These are phyloP conservation scores for Aspergillus conjunctus DNA, from an alignment of 495 filamentous ascomycete species.

Conservation along the genomic window DNA sequence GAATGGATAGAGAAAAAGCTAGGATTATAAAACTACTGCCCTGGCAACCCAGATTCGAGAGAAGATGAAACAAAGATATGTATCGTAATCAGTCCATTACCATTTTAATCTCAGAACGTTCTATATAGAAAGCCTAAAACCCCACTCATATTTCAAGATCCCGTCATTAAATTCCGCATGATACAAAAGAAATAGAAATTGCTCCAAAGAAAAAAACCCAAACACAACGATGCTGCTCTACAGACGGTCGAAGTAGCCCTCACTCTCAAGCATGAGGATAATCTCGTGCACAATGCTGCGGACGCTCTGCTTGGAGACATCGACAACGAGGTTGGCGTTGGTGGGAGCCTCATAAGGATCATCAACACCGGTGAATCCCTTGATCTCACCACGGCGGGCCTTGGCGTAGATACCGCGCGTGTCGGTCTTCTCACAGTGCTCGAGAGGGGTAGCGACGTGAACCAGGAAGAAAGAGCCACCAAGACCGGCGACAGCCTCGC, in stretches of 20 bases:
- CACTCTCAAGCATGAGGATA: constrained; percentile 84
- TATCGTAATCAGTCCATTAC: constrained; percentile 9
- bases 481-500: constrained; percentile 76
- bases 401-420: constrained; percentile 86
- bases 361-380: constrained; percentile 97
- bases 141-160: constrained; percentile 15
- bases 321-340: constrained; percentile 83
- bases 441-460: constrained; percentile 90
- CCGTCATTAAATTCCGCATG: constrained; percentile 23
- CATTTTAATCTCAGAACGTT: constrained; percentile 15
- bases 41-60: too few relatives aligned
- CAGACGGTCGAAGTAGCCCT: constrained; percentile 65
- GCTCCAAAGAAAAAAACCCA: constrained; percentile 14
- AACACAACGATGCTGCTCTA: constrained; percentile 23
- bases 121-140: constrained; percentile 25
- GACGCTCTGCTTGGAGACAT: constrained; percentile 81
- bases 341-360: constrained; percentile 89
- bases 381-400: constrained; percentile 89
- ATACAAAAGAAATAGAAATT: constrained; percentile 26
- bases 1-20: too few relatives aligned
- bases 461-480: constrained; percentile 90
- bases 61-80: too few relatives aligned
- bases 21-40: too few relatives aligned
- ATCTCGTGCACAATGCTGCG: constrained; percentile 97
- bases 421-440: constrained; percentile 92